A percentile compares a stretch with the other conserved stretches of the same genome.
Evolutionary conservation across 306 rosid species (phyloP).

Genomic region (Glycyrrhiza uralensis): DNA sequence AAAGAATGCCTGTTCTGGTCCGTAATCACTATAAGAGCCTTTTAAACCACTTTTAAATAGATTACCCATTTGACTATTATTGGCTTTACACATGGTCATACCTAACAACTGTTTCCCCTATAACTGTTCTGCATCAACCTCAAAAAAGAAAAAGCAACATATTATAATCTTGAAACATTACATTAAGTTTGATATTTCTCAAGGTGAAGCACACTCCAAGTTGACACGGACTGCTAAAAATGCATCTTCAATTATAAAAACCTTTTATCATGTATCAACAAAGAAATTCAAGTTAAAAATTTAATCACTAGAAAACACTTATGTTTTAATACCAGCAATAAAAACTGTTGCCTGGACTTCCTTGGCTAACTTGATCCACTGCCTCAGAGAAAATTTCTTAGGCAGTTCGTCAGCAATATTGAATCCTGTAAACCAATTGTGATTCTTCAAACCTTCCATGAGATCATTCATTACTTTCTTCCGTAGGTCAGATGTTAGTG

Average conservation of each 20-base stretch:
- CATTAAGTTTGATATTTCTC: background rate
- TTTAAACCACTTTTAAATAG: background rate
- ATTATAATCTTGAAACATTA: background rate
- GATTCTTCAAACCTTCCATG: slow-evolving; percentile 63
- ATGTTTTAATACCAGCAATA: slow-evolving; percentile 63
- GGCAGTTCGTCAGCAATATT: slow-evolving; percentile 73
- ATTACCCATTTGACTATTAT: background rate
- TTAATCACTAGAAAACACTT: slow-evolving; percentile 11
- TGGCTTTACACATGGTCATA: background rate
- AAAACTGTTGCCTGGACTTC: slow-evolving; percentile 78
- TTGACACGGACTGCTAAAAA: background rate
- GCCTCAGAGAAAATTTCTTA: slow-evolving; percentile 48
- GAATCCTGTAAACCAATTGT: slow-evolving; percentile 78
- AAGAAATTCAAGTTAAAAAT: background rate
- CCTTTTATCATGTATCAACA: background rate
- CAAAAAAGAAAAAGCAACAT: background rate
- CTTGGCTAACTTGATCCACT: slow-evolving; percentile 85
- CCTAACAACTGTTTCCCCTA: background rate
- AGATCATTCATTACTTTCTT: slow-evolving; percentile 67
- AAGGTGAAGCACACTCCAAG: background rate
- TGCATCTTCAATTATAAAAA: background rate
- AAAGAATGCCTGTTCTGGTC: background rate
- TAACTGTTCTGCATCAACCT: background rate
- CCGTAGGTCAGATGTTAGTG: slow-evolving; percentile 69
- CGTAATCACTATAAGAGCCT: background rate